A percentile compares a stretch with the other conserved stretches of the same genome.
Conservation (phyloP, 2,329 filamentous ascomycete genomes). For the Pestalotiopsis sp. region DNA sequence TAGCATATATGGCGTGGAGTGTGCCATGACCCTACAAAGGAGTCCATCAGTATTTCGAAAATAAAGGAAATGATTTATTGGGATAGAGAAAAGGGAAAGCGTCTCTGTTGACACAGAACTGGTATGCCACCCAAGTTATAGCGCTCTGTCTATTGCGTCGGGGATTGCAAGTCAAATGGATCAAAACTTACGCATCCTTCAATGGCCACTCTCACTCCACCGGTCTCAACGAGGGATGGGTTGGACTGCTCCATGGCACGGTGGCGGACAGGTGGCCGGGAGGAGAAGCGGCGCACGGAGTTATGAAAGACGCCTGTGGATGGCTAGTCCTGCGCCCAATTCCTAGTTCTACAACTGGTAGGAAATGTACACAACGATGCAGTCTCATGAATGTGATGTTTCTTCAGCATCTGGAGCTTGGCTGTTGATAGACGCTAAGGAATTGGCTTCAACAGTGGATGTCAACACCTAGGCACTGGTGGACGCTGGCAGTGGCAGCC, state of each 20-base stretch:
- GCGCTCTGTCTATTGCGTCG: neutral
- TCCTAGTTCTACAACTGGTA: too few species aligned
- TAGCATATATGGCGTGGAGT: conserved; percentile 87
- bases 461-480: too few species aligned
- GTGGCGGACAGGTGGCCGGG: too few species aligned
- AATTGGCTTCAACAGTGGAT: too few species aligned
- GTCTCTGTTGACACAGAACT: neutral
- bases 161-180: neutral
- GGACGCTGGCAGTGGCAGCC: too few species aligned
- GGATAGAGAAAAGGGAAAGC: neutral
- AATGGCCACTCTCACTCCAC: conserved; percentile 73
- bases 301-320: too few species aligned
- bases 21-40: conserved; percentile 78
- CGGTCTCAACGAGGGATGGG: conserved; percentile 4
- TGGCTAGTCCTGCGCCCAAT: too few species aligned
- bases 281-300: too few species aligned
- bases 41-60: neutral
- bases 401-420: too few species aligned
- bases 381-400: too few species aligned
- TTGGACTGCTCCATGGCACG: neutral
- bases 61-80: neutral
- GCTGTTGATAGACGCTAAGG: too few species aligned
- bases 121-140: neutral
- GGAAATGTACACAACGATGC: too few species aligned
- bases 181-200: conserved; percentile 76